phyloP scores from a whole-genome alignment of 1,284 basidiomycete genomes.

The Clitocybe nebularis region DNA sequence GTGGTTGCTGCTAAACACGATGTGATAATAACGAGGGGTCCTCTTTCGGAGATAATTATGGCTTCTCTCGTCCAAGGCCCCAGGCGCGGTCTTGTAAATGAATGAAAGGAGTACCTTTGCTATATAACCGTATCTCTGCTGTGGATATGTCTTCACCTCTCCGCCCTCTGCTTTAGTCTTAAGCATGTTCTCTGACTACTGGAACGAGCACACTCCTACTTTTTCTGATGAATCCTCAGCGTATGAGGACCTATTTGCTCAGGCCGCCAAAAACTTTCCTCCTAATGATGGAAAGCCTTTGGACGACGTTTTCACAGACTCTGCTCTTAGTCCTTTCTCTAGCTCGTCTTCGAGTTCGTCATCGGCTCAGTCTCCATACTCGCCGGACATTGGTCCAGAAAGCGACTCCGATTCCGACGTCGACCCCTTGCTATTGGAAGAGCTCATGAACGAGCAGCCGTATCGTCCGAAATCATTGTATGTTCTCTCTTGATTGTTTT shows the following conservation, averaged over 20 bases:
- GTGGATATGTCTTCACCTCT: constrained; percentile 1
- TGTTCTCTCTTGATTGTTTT: not conserved
- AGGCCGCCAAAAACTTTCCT: constrained; percentile 13
- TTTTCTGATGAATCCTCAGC: constrained; percentile 5
- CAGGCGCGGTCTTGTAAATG: constrained; percentile 9
- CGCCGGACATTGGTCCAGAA: constrained; percentile 1
- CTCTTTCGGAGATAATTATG: constrained; percentile 15
- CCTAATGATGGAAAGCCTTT: constrained; percentile 7
- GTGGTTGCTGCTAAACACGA: constrained; percentile 18
- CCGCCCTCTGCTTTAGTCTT: constrained; percentile 1
- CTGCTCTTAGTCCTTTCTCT: constrained; percentile 8
- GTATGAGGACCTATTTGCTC: constrained; percentile 11
- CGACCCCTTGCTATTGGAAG: constrained; percentile 7
- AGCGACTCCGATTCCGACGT: constrained; percentile 13
- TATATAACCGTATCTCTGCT: constrained; percentile 12
- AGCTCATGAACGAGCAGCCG: not conserved
- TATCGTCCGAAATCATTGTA: constrained; percentile 1
- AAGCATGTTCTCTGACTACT: constrained; percentile 7
- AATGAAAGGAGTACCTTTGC: constrained; percentile 11
- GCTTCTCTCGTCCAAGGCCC: constrained; percentile 7
- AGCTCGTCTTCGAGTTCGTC: constrained; percentile 11
- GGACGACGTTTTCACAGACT: constrained; percentile 4
- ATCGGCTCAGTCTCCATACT: constrained; percentile 5
- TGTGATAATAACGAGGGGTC: constrained; percentile 26
- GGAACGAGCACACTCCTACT: constrained; percentile 3